Conservation (phyloP, 257 asterid genomes). For the Ilex aquifolium region DNA sequence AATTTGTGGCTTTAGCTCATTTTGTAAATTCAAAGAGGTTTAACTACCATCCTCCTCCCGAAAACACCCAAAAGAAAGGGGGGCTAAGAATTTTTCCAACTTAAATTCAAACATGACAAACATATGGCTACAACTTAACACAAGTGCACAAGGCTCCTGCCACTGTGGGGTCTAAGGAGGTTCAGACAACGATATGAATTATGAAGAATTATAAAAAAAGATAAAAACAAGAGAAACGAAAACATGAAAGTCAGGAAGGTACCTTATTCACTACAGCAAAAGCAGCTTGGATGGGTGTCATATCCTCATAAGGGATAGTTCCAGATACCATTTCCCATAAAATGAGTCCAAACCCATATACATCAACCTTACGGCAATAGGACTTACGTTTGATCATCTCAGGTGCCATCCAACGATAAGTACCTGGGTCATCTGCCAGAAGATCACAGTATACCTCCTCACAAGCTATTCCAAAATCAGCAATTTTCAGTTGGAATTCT, state of each 20-base stretch:
- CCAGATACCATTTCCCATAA: slow-evolving; percentile 70
- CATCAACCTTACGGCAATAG: slow-evolving; percentile 58
- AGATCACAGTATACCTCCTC: slow-evolving; percentile 63
- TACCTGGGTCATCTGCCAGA: slow-evolving; percentile 66
- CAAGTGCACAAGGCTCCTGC: no score
- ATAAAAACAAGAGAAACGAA: no score
- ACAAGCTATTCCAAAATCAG: slow-evolving; percentile 76
- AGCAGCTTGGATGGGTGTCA: slow-evolving; percentile 79
- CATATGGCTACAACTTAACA: no score
- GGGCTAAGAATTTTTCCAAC: no score
- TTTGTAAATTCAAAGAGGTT: no score
- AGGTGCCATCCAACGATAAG: slow-evolving; percentile 93
- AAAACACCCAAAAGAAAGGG: no score
- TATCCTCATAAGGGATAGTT: slow-evolving; percentile 57
- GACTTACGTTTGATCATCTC: slow-evolving; percentile 65
- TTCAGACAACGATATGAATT: no score
- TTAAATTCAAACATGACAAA: no score
- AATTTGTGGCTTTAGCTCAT: no score
- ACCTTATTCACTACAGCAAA: slow-evolving; percentile 80
- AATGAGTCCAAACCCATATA: slow-evolving; percentile 65
- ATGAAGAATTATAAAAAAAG: no score
- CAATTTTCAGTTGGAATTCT: slow-evolving; percentile 49
- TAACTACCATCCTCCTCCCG: no score
- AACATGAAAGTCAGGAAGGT: slow-evolving; percentile 15
- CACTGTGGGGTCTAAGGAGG: no score